These are phyloP conservation scores for Tylopilus sp. DNA, from an alignment of 768 basidiomycete species.

Conservation along the genomic window DNA sequence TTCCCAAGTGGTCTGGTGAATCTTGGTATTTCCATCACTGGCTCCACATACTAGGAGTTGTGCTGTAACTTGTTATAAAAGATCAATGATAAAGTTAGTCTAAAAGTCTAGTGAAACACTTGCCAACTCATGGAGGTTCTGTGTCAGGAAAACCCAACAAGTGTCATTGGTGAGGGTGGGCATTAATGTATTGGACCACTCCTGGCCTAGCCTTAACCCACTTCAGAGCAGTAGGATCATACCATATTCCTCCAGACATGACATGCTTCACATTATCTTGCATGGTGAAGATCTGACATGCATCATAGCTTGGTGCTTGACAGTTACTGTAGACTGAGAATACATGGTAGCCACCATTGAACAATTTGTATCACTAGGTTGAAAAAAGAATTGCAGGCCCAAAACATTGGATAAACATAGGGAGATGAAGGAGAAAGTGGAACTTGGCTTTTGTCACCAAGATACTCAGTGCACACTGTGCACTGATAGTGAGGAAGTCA, in stretches of 20 bases:
- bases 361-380: conserved; percentile 30
- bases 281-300: conserved; percentile 8
- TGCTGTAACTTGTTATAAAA: too few species aligned
- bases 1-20: too few species aligned
- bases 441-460: conserved; percentile 26
- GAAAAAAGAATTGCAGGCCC: conserved; percentile 29
- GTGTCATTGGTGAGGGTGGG: too few species aligned
- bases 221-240: too few species aligned
- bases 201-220: too few species aligned
- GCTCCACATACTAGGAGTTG: too few species aligned
- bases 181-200: too few species aligned
- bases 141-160: too few species aligned
- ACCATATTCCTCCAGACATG: conserved; percentile 12
- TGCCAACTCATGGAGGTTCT: too few species aligned
- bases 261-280: conserved; percentile 17
- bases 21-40: too few species aligned
- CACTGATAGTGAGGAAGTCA: conserved; percentile 17
- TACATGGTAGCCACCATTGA: conserved; percentile 24
- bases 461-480: conserved; percentile 24
- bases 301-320: conserved; percentile 29
- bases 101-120: too few species aligned
- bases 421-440: conserved; percentile 28
- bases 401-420: conserved; percentile 24
- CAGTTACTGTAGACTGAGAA: conserved; percentile 28
- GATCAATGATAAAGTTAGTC: too few species aligned